phyloP scores from a whole-genome alignment of 2,329 filamentous ascomycete species.

The Lojkania enalia region DNA sequence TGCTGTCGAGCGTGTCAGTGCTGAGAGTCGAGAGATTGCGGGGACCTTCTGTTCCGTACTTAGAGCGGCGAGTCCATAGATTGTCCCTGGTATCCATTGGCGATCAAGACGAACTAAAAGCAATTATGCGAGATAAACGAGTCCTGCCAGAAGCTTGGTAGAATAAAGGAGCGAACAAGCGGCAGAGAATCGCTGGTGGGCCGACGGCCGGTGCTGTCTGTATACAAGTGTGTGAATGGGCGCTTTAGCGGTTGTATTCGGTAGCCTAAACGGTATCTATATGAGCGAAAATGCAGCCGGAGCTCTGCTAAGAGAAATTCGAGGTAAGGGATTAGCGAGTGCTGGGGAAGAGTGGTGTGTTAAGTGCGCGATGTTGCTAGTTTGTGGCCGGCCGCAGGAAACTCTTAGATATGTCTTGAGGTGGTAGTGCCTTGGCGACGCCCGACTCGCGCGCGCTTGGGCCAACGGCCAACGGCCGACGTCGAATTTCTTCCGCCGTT shows the following conservation, averaged over 20 bases:
- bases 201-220: conserved; percentile 21
- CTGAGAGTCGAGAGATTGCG: conserved; percentile 16
- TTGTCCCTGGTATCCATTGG: conserved; percentile 50
- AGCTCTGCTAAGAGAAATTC: background rate
- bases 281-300: background rate
- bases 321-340: no score
- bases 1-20: conserved; percentile 56
- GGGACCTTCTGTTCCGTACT: conserved; percentile 58
- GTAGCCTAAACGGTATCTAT: background rate
- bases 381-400: conserved; percentile 4
- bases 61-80: conserved; percentile 80
- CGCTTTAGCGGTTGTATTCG: background rate
- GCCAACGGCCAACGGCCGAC: background rate
- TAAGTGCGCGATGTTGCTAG: conserved; percentile 2
- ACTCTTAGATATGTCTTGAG: conserved; percentile 2
- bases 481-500: conserved; percentile 7
- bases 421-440: conserved; percentile 13
- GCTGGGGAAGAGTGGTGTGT: background rate
- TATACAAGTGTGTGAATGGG: background rate
- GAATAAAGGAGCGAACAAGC: conserved; percentile 43
- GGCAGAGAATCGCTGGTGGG: conserved; percentile 28
- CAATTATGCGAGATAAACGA: background rate
- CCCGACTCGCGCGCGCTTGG: background rate
- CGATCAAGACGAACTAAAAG: conserved; percentile 16
- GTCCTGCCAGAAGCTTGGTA: conserved; percentile 36